A percentile compares a stretch with the other conserved stretches of the same genome.
phyloP scores from a whole-genome alignment of 2,329 filamentous ascomycete species.

The Botrytis squamosa region DNA sequence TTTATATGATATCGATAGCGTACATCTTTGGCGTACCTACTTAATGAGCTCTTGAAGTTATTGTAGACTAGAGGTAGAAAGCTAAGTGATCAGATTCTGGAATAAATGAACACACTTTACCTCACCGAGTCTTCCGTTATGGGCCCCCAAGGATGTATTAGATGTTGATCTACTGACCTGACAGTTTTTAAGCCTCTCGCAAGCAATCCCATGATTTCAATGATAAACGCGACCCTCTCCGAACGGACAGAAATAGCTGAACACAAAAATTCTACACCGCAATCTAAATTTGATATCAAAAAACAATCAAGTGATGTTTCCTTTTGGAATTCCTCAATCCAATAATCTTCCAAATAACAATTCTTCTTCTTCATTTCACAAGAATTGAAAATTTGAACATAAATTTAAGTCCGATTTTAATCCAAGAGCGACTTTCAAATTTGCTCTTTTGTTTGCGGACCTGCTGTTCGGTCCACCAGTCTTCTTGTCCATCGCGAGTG shows the following conservation, averaged over 20 bases:
- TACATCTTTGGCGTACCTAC: slow-evolving; percentile 25
- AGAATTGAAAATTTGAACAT: not conserved
- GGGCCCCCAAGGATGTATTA: not conserved
- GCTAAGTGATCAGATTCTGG: slow-evolving; percentile 11
- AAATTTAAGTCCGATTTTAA: not conserved
- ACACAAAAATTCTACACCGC: not conserved
- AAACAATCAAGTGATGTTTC: not conserved
- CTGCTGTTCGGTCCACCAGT: too few relatives aligned
- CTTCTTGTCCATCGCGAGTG: not conserved
- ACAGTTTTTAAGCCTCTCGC: not conserved
- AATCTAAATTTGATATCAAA: not conserved
- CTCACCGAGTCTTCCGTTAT: not conserved
- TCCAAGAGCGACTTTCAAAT: not conserved
- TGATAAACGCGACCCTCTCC: not conserved
- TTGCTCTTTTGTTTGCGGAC: not conserved
- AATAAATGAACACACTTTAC: not conserved
- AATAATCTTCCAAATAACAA: not conserved
- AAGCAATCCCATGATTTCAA: not conserved
- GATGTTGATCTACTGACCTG: not conserved
- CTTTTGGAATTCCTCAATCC: not conserved
- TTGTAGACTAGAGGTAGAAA: slow-evolving; percentile 15
- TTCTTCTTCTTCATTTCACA: not conserved
- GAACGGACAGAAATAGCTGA: not conserved
- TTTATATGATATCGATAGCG: slow-evolving; percentile 38
- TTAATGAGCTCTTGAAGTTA: slow-evolving; percentile 19